These are phyloP conservation scores for Pseudopithomyces chartarum DNA, from an alignment of 2,329 filamentous ascomycete species.

Conservation along the genomic window DNA sequence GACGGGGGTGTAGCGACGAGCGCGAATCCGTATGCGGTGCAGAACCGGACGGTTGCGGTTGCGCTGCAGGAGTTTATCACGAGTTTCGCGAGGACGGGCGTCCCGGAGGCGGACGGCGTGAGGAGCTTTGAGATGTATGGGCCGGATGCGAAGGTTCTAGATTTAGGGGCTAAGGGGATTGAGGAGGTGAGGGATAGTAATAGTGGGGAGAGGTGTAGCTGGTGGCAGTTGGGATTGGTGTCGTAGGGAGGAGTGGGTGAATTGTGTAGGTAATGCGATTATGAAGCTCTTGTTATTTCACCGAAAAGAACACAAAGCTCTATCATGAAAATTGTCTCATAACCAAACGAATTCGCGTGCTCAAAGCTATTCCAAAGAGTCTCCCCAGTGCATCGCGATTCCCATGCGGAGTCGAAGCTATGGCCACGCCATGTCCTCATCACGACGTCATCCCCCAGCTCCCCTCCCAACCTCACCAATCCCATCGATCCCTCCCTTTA, in stretches of 20 bases:
- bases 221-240: constrained; percentile 59
- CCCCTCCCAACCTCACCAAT: constrained; percentile 1
- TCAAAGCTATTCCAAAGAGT: no score
- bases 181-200: constrained; percentile 51
- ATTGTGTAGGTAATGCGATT: no score
- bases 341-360: background rate
- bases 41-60: constrained; percentile 45
- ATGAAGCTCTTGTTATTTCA: no score
- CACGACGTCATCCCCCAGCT: constrained; percentile 27
- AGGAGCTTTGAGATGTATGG: constrained; percentile 56
- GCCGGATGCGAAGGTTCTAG: constrained; percentile 48
- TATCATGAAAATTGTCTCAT: no score
- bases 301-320: no score
- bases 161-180: constrained; percentile 51
- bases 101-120: constrained; percentile 45
- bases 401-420: constrained; percentile 16
- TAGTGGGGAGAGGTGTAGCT: constrained; percentile 56
- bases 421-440: constrained; percentile 12
- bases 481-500: constrained; percentile 5
- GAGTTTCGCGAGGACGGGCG: constrained; percentile 48
- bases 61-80: constrained; percentile 54
- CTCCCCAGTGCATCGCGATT: constrained; percentile 13
- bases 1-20: constrained; percentile 37
- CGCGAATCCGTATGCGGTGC: constrained; percentile 17
- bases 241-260: constrained; percentile 16